These are phyloP conservation scores for Metrosideros polymorpha DNA, from an alignment of 441 rosid genomes.

Conservation along the genomic window DNA sequence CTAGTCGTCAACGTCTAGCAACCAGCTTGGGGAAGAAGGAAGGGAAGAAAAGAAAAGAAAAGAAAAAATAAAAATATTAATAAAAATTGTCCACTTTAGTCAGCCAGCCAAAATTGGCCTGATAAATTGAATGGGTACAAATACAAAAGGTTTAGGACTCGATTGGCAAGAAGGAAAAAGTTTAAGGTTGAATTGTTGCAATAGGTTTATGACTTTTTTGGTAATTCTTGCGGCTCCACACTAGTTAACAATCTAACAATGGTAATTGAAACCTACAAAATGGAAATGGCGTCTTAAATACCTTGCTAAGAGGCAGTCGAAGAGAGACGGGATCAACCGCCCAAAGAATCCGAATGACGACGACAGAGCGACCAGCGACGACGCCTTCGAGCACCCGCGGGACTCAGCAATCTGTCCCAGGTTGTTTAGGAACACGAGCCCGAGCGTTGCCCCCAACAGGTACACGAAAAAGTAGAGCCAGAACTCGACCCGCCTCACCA, in stretches of 20 bases:
- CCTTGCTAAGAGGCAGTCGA: neutral
- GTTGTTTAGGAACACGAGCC: constrained; percentile 15
- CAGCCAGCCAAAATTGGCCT: no score
- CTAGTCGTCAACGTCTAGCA: no score
- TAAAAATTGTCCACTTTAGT: no score
- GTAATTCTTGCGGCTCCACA: no score
- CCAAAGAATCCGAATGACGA: constrained; percentile 17
- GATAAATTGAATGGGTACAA: no score
- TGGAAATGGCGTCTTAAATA: neutral
- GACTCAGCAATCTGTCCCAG: constrained; percentile 5
- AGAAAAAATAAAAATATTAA: no score
- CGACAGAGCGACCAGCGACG: constrained; percentile 7
- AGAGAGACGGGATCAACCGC: constrained; percentile 4
- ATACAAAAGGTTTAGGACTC: no score
- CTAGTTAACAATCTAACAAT: neutral
- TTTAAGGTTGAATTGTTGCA: no score
- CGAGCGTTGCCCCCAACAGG: constrained; percentile 16
- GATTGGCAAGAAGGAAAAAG: no score
- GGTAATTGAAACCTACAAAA: neutral
- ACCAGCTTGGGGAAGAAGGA: no score
- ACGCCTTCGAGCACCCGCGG: neutral
- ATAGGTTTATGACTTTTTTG: no score
- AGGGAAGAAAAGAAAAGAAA: no score
- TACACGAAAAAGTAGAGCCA: constrained; percentile 18
- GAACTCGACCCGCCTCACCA: constrained; percentile 6